Evolutionary conservation across 139 green algal genomes (phyloP), one percentile per base, ranked within the genome.

Genomic region (Zygnema circumcarinatum): DNA sequence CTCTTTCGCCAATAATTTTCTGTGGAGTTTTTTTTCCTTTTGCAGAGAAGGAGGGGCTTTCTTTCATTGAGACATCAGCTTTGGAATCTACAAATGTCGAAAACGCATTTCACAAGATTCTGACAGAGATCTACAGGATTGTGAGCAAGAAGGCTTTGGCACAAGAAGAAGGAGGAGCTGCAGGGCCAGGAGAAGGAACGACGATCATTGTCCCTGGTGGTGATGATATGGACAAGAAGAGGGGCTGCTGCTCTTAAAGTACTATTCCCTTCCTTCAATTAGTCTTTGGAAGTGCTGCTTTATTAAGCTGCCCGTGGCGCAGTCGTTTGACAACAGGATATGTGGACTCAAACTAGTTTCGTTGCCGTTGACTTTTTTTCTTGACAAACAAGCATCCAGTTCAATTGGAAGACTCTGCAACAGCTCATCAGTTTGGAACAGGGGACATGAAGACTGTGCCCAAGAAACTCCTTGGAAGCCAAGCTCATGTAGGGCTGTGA

Each of bases 51-150:
- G 97, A 99, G 88, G 94, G 94, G 1, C 93, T 98, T 1, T 98
- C 95, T 0, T 98, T 99, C 93, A 99, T 99, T 80, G 97, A 99
- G 92, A 99, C 97, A 1, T 98, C 94, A n/a, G 97, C 97, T 20
- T 91, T 99, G 84, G 97, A 99, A 88, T 94, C 94, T 0, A 98
- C 97, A 31, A 99, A 99, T 85, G 97, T 99, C 38, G 97, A 99
- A 91, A 92, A 95, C 56, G 96, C 97, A 0, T 99, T 99, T 92
- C 94, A 99, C 88, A 93, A 95, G 42, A 98, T 98, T 86, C 90
- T 99, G 20, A 98, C 95, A 39, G 96, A 98, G 87, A 99, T 99
- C 85, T 99, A 99, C 80, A 94, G 98, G 91, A 98, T 98, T 74
- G 95, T 99, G 62, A 96, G 92, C 91, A 98, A 98, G 92, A 98